A percentile compares a stretch with the other conserved stretches of the same genome.
Evolutionary conservation across 106 monocot species (phyloP).

Genomic region (Posidonia australis): DNA sequence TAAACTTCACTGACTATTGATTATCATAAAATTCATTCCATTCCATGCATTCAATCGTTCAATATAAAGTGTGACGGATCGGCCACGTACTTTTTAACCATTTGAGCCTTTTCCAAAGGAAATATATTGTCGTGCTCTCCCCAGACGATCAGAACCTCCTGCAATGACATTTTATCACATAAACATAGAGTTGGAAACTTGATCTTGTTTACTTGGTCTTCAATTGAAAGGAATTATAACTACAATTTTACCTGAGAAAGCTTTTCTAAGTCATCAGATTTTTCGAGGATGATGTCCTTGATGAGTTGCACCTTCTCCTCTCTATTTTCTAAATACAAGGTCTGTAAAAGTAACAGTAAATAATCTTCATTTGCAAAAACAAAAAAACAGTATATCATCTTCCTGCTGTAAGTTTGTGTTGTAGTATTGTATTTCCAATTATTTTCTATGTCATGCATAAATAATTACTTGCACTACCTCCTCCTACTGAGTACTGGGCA

Average conservation of each 20-base stretch:
- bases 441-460: too few relatives aligned
- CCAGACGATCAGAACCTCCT: slow-evolving; percentile 19
- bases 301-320: slow-evolving; percentile 19
- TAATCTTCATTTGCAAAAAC: too few relatives aligned
- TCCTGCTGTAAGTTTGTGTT: too few relatives aligned
- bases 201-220: background rate
- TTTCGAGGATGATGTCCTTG: slow-evolving; percentile 10
- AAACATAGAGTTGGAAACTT: background rate
- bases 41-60: too few relatives aligned
- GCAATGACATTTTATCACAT: background rate
- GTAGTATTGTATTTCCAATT: too few relatives aligned
- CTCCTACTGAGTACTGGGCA: too few relatives aligned
- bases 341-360: too few relatives aligned
- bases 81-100: slow-evolving; percentile 6
- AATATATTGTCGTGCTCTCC: slow-evolving; percentile 15
- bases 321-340: slow-evolving; percentile 2
- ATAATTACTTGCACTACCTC: too few relatives aligned
- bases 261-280: background rate
- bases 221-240: background rate
- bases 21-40: too few relatives aligned
- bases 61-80: too few relatives aligned
- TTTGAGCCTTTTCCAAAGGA: slow-evolving; percentile 7
- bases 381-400: too few relatives aligned
- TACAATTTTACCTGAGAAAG: slow-evolving; percentile 3
- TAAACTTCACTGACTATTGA: too few relatives aligned